These are phyloP conservation scores for Micractinium conductrix DNA, from an alignment of 139 green algal genomes.

Conservation along the genomic window DNA sequence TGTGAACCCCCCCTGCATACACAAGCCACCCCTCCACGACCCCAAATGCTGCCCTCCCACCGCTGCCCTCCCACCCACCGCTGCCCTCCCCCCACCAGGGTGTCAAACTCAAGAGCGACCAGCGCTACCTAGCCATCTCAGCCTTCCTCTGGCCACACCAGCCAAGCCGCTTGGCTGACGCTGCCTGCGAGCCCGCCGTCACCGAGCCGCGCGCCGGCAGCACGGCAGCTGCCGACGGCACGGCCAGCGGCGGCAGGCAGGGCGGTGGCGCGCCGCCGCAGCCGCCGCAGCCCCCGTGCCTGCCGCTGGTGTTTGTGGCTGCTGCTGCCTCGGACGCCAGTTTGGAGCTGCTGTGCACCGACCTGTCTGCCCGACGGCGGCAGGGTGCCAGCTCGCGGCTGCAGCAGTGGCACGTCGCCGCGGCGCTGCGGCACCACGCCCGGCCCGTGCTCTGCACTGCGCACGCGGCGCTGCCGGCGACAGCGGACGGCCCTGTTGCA, in stretches of 20 bases:
- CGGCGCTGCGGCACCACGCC: slow-evolving; percentile 22
- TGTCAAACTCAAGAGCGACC: slow-evolving; percentile 28
- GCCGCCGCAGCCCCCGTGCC: neutral
- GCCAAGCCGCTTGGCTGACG: no score
- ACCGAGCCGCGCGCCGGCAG: no score
- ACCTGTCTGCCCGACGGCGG: neutral
- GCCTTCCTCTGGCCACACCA: slow-evolving; percentile 9
- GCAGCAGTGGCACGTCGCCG: slow-evolving; percentile 16
- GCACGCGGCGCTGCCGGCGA: neutral
- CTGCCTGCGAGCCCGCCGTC: no score
- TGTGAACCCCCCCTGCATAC: no score
- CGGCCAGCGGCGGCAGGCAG: neutral
- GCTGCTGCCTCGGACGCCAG: slow-evolving; percentile 34
- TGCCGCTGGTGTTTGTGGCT: slow-evolving; percentile 27
- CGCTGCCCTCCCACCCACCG: neutral
- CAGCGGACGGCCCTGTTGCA: neutral
- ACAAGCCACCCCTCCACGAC: no score
- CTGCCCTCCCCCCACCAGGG: neutral
- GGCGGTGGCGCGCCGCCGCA: neutral
- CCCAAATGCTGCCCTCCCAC: neutral
- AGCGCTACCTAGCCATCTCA: slow-evolving; percentile 26
- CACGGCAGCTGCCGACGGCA: neutral
- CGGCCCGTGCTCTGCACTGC: slow-evolving; percentile 31
- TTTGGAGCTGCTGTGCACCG: slow-evolving; percentile 32
- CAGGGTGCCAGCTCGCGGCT: neutral